Percentiles rank a stretch among this genome's conserved stretches.
phyloP scores from a whole-genome alignment of 139 green algal species.

The Choricystis sp. region DNA sequence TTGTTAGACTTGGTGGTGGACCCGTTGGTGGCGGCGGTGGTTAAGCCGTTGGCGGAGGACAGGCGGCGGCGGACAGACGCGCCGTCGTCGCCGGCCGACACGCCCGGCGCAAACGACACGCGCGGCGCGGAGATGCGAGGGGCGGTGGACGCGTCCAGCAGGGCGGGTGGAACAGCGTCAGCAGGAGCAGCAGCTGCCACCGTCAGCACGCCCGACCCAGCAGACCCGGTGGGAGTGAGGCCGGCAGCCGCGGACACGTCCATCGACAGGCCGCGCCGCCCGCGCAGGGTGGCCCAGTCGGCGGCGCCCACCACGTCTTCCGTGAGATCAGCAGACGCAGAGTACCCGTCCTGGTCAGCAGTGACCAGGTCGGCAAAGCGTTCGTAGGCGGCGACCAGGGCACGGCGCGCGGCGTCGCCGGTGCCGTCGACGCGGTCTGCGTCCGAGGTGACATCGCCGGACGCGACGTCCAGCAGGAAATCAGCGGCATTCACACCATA shows the following conservation, averaged over 20 bases:
- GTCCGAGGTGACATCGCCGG: conserved; percentile 26
- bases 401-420: background rate
- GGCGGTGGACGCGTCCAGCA: too few species aligned
- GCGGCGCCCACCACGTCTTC: background rate
- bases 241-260: background rate
- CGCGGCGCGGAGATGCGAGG: too few species aligned
- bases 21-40: too few species aligned
- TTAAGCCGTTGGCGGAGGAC: background rate
- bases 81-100: background rate
- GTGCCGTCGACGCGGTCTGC: background rate
- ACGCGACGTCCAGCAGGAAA: conserved; percentile 63
- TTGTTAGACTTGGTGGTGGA: background rate
- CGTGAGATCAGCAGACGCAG: background rate
- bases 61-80: too few species aligned
- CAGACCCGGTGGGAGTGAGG: too few species aligned
- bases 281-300: background rate
- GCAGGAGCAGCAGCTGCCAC: too few species aligned
- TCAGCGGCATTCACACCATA: conserved; percentile 59
- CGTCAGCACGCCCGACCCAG: too few species aligned
- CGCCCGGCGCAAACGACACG: too few species aligned
- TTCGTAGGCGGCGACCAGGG: background rate
- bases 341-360: background rate
- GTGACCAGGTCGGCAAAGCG: background rate
- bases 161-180: too few species aligned
- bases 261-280: background rate